phyloP scores from a whole-genome alignment of 495 filamentous ascomycete species.

The Penicillium antarcticum region DNA sequence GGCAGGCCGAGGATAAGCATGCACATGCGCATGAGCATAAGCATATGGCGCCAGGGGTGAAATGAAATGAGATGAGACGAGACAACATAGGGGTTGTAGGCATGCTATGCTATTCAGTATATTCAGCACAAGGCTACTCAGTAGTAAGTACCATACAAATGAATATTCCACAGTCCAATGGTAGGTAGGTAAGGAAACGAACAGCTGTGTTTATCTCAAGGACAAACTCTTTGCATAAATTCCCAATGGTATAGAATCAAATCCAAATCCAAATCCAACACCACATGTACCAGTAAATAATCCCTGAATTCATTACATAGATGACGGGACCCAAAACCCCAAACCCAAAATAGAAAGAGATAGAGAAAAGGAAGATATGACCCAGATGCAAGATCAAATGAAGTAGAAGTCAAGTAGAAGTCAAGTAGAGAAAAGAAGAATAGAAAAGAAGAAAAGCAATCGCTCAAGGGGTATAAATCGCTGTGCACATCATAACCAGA shows the following conservation, averaged over 20 bases:
- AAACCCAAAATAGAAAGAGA: neutral
- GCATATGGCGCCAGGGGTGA: neutral
- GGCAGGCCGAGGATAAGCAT: too few relatives aligned
- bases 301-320: neutral
- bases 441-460: constrained; percentile 23
- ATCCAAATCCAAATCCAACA: neutral
- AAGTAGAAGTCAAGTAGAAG: too few relatives aligned
- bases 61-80: neutral
- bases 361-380: neutral
- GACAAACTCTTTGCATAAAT: neutral
- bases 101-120: neutral
- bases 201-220: too few relatives aligned
- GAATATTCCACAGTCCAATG: too few relatives aligned
- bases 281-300: neutral
- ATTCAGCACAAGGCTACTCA: neutral
- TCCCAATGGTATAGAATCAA: constrained; percentile 1
- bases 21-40: too few relatives aligned
- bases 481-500: constrained; percentile 58
- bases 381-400: neutral
- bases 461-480: constrained; percentile 38
- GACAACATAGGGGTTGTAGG: neutral
- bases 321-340: neutral
- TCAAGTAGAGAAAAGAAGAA: neutral
- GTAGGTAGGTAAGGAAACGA: too few relatives aligned
- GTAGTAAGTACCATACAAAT: too few relatives aligned